Conservation (phyloP, 1,284 basidiomycete species). For the Ceratobasidium sp. region DNA sequence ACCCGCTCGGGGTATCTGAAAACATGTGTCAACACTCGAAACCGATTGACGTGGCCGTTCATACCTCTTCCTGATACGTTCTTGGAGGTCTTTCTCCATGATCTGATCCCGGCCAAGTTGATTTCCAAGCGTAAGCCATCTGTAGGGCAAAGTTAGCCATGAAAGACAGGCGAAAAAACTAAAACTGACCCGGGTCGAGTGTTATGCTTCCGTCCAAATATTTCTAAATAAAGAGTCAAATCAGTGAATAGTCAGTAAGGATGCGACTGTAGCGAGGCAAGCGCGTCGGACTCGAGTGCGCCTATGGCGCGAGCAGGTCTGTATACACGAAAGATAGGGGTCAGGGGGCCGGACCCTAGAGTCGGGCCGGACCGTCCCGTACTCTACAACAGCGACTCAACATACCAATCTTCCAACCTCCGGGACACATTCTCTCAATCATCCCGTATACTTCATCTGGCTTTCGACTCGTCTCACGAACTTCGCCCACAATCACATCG, state of each 20-base stretch:
- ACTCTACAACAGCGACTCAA: neutral
- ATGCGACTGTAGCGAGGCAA: too few relatives aligned
- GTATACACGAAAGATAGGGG: too few relatives aligned
- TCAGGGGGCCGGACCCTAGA: too few relatives aligned
- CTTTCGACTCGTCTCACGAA: conserved; percentile 95
- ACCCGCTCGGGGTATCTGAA: conserved; percentile 37
- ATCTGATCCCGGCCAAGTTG: conserved; percentile 91
- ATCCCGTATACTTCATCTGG: conserved; percentile 97
- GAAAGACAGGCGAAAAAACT: conserved; percentile 3
- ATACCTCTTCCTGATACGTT: conserved; percentile 69
- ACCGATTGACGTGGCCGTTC: neutral
- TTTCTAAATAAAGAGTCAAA: conserved; percentile 65
- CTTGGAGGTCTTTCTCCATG: conserved; percentile 81
- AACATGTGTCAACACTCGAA: neutral
- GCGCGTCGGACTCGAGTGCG: too few relatives aligned
- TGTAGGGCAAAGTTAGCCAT: conserved; percentile 52
- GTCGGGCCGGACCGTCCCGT: too few relatives aligned
- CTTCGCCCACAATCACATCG: conserved; percentile 96
- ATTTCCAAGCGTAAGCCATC: conserved; percentile 90
- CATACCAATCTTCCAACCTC: conserved; percentile 82
- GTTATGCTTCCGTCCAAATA: conserved; percentile 98
- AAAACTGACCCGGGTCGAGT: conserved; percentile 79
- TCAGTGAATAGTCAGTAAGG: neutral
- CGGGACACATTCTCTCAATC: conserved; percentile 91
- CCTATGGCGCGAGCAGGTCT: too few relatives aligned